A percentile compares a stretch with the other conserved stretches of the same genome.
Evolutionary conservation across 345 rosid genomes (phyloP).

Genomic region (thale cress (Arabidopsis thaliana)): DNA sequence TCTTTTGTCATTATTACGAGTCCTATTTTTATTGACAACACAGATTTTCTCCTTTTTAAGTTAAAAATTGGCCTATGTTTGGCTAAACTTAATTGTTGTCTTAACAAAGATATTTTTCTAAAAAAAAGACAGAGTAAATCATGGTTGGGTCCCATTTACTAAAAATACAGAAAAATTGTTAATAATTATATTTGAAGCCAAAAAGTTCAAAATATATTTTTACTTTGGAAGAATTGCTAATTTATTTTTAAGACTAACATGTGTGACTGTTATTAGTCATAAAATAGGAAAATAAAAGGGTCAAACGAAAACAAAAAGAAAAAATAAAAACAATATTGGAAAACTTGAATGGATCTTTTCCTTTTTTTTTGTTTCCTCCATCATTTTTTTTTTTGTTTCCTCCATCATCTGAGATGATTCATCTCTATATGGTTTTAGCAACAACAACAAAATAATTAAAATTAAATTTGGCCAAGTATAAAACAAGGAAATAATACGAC

Average conservation of each 20-base stretch:
- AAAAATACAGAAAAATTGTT: too few species aligned
- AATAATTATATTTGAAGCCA: too few species aligned
- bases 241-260: not conserved
- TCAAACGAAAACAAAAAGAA: not conserved
- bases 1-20: not conserved
- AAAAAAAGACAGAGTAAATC: too few species aligned
- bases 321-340: not conserved
- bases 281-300: not conserved
- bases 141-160: too few species aligned
- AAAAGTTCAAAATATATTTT: too few species aligned
- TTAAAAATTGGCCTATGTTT: not conserved
- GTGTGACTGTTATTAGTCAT: not conserved
- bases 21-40: not conserved
- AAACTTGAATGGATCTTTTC: not conserved
- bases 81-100: not conserved
- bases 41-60: not conserved
- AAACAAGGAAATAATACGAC: not conserved
- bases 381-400: too few species aligned
- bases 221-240: too few species aligned
- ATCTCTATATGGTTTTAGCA: not conserved
- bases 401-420: not conserved
- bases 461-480: not conserved
- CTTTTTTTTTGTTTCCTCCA: not conserved
- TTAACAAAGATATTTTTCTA: too few species aligned
- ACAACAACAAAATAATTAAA: not conserved